These are phyloP conservation scores for Aureobasidium musti DNA, from an alignment of 2,329 filamentous ascomycete genomes.

Conservation along the genomic window DNA sequence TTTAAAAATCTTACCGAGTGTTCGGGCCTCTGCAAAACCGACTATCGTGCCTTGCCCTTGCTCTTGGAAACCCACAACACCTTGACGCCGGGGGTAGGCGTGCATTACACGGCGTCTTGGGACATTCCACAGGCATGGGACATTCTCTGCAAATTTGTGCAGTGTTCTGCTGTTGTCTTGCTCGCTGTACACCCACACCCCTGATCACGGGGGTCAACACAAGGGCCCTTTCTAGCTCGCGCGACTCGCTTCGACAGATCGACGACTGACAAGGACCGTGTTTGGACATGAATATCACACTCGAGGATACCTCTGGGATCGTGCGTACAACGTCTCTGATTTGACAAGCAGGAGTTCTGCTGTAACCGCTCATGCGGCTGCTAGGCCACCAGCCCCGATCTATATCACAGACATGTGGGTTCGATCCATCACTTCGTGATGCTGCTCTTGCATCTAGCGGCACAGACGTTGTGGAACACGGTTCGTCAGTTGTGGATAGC, in stretches of 20 bases:
- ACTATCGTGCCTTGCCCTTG: slow-evolving; percentile 10
- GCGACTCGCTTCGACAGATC: neutral
- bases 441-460: slow-evolving; percentile 1
- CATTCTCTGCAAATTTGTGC: neutral
- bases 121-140: slow-evolving; percentile 17
- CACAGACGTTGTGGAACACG: slow-evolving; percentile 19
- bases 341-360: slow-evolving; percentile 4
- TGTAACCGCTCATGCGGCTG: slow-evolving; percentile 17
- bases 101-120: slow-evolving; percentile 17
- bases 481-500: neutral
- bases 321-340: slow-evolving; percentile 1
- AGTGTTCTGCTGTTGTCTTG: slow-evolving; percentile 1
- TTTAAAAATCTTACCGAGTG: neutral
- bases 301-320: neutral
- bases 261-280: neutral
- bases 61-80: neutral
- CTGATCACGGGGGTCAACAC: too few relatives aligned
- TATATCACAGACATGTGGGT: slow-evolving; percentile 16
- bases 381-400: slow-evolving; percentile 4
- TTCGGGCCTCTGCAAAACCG: neutral
- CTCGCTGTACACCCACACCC: slow-evolving; percentile 6
- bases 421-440: neutral
- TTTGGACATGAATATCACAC: neutral
- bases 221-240: neutral
- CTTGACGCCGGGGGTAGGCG: neutral